Base-by-base conservation (phyloP, 2,329 filamentous ascomycete species). In the Fusarium neocosmosporiellum region DNA sequence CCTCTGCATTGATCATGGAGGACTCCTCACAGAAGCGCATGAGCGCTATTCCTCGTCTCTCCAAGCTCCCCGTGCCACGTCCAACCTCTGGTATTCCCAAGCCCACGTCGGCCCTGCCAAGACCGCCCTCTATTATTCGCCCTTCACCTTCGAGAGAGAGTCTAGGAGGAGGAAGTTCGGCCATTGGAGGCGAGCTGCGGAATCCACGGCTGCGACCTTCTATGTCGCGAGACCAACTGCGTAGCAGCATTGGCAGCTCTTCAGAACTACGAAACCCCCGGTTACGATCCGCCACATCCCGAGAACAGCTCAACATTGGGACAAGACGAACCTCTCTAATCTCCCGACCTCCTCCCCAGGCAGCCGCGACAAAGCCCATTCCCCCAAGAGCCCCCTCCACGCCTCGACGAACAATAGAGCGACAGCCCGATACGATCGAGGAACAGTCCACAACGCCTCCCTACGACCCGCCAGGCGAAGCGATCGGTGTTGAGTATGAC, bases 121-220 rank as follows among this genome's bases (percentile, higher is more conserved):
- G 75, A 18, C 79, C 79, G 1, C 59, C 79, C 5, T 78, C 80
- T 11, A 63, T 72, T 16, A 65, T 81, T 65, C 79, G 81, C 5
- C 68, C 78, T 20, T 70, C 74, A 5, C 73, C 80, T 6, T 81
- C 81, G 1, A 72, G 77, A 37, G 80, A 82, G 33, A 78, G 74
- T 7, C 63, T 70, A 7, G 72, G 46, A 31, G 46, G 27, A 11
- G 14, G 20, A 8, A 27, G 43, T 48, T 27, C 43, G 5, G 43
- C 43, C 16, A 27, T 48, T 16, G 43, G 59, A 10, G 76, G 75
- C 22, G 81, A 83, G 31, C 70, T 85, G 48, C 81, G 81, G 66
- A 82, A 81, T 53, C 83, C 84, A 18, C 83, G 83, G 62, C 79
- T 86, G 14, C 83, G 85, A 33, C 67, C 81, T 29, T 77, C 83